A percentile compares a stretch with the other conserved stretches of the same genome.
Evolutionary conservation across 805 yeast species (phyloP).

Genomic region (Metschnikowia sp.): DNA sequence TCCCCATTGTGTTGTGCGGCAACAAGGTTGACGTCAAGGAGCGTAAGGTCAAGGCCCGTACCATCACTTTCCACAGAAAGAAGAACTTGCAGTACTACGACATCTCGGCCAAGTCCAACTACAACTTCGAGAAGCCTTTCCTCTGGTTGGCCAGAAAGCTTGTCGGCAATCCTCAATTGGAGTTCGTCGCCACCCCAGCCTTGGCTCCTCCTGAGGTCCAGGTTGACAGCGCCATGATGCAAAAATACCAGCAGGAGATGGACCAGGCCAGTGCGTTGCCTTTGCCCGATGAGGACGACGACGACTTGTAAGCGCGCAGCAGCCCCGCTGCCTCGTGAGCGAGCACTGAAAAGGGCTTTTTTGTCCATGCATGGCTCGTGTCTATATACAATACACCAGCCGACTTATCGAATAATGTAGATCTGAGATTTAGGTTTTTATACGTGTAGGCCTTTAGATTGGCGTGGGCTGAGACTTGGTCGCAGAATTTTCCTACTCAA

Average conservation of each 20-base stretch:
- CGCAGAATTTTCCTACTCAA: no score
- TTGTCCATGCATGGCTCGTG: conserved; percentile 8
- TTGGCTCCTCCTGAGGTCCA: conserved; percentile 99
- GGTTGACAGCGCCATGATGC: conserved; percentile 95
- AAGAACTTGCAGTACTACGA: conserved; percentile 99
- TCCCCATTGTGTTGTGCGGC: conserved; percentile 98
- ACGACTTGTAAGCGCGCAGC: conserved; percentile 70
- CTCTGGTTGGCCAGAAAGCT: conserved; percentile 99
- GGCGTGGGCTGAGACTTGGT: no score
- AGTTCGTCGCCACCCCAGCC: conserved; percentile 98
- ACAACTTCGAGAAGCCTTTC: conserved; percentile 99
- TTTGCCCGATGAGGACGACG: conserved; percentile 99
- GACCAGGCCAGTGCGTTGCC: conserved; percentile 99
- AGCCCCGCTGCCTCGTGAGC: background rate
- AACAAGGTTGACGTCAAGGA: conserved; percentile 99
- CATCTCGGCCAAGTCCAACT: conserved; percentile 98
- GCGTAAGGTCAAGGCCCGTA: conserved; percentile 99
- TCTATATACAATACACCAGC: conserved; percentile 6
- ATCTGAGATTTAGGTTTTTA: background rate
- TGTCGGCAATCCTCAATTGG: conserved; percentile 96
- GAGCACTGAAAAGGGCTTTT: background rate
- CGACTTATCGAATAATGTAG: background rate
- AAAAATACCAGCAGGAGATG: conserved; percentile 98
- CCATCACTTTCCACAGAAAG: conserved; percentile 99
- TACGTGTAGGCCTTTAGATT: background rate